Evolutionary conservation across 1,284 basidiomycete species (phyloP).

Genomic region (Kalmanozyma brasiliensis): DNA sequence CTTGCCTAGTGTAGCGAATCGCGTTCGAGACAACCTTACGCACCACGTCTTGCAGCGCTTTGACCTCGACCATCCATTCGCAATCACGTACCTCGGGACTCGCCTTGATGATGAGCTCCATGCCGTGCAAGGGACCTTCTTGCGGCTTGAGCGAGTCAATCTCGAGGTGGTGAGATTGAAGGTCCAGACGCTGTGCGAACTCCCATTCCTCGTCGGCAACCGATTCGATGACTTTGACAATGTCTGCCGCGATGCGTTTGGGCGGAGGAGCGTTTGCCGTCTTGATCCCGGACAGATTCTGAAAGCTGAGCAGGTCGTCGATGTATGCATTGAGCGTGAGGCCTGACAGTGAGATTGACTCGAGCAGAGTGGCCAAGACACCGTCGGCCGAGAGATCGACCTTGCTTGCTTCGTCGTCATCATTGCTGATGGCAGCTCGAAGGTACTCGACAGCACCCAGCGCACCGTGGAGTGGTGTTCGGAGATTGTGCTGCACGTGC

Average conservation of each 20-base stretch:
- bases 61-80: conserved; percentile 34
- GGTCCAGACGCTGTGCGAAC: conserved; percentile 41
- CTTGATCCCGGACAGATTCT: conserved; percentile 45
- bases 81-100: conserved; percentile 20
- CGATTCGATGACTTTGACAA: conserved; percentile 45
- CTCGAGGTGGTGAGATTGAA: conserved; percentile 30
- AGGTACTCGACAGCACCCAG: conserved; percentile 56
- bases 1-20: conserved; percentile 46
- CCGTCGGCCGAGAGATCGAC: conserved; percentile 47
- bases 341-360: conserved; percentile 50
- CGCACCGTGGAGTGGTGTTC: conserved; percentile 59
- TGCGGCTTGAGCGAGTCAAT: conserved; percentile 2
- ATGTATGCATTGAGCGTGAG: conserved; percentile 54
- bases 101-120: conserved; percentile 53
- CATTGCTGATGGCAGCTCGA: conserved; percentile 31
- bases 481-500: conserved; percentile 55
- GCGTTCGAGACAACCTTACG: conserved; percentile 56
- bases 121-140: conserved; percentile 18
- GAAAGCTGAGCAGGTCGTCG: conserved; percentile 59
- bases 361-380: conserved; percentile 46
- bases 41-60: conserved; percentile 43
- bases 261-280: not conserved
- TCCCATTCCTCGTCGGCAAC: conserved; percentile 54
- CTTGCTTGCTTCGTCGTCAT: conserved; percentile 21
- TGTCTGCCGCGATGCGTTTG: conserved; percentile 21